These are phyloP conservation scores for Verticillium tricorpus DNA, from an alignment of 2,329 filamentous ascomycete genomes.

Conservation along the genomic window DNA sequence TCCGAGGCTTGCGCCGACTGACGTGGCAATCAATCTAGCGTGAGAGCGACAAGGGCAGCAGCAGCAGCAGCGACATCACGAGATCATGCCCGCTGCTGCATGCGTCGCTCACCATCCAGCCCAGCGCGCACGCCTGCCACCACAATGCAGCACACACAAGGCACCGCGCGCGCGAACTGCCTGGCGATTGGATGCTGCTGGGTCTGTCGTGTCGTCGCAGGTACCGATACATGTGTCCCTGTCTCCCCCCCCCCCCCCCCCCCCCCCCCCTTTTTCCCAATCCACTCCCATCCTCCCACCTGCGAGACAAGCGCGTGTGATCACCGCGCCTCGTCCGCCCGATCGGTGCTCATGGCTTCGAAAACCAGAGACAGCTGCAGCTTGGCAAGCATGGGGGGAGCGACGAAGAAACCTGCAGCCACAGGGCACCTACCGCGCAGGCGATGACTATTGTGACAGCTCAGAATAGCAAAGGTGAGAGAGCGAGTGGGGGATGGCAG, in stretches of 20 bases:
- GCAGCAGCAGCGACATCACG: neutral
- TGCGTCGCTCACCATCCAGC: neutral
- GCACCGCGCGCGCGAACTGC: neutral
- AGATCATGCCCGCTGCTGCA: neutral
- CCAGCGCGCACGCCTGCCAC: neutral
- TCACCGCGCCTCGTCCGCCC: neutral
- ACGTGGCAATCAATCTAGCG: neutral
- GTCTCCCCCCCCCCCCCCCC: no score
- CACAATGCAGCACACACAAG: neutral
- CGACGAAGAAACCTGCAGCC: neutral
- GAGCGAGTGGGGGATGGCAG: neutral
- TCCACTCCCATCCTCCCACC: neutral
- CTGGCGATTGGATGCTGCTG: neutral
- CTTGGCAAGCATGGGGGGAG: neutral
- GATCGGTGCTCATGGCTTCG: neutral
- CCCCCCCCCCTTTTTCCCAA: neutral
- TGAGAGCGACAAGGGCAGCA: neutral
- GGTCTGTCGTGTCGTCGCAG: neutral
- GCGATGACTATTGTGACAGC: neutral
- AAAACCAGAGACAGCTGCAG: neutral
- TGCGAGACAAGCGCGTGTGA: neutral
- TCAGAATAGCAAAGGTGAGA: neutral
- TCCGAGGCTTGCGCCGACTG: neutral
- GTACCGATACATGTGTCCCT: neutral
- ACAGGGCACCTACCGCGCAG: neutral